These are phyloP conservation scores for Hygrocybe punicea DNA, from an alignment of 768 basidiomycete species.

Conservation along the genomic window DNA sequence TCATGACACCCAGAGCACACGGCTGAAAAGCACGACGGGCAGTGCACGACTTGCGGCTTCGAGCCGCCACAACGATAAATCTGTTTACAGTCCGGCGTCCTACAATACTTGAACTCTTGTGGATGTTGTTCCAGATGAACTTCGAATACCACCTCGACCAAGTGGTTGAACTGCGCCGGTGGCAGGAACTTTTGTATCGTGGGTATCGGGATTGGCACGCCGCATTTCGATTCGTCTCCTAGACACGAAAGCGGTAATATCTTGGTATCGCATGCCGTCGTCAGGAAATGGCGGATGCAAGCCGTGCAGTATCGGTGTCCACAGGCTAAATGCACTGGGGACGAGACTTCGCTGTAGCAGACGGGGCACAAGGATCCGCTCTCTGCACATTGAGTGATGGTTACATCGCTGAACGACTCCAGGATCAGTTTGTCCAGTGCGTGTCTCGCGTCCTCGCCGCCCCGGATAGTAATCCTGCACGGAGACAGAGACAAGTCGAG, in stretches of 20 bases:
- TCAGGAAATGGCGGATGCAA: constrained; percentile 48
- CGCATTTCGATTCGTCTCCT: constrained; percentile 56
- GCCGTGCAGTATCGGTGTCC: constrained; percentile 49
- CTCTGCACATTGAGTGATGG: not conserved
- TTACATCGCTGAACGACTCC: constrained; percentile 34
- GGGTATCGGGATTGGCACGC: constrained; percentile 49
- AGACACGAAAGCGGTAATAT: constrained; percentile 64
- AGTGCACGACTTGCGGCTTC: constrained; percentile 31
- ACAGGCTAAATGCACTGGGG: constrained; percentile 44
- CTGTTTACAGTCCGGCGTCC: constrained; percentile 68
- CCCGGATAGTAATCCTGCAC: constrained; percentile 48
- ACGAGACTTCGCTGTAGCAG: constrained; percentile 45
- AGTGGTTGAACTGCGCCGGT: constrained; percentile 45
- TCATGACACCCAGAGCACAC: constrained; percentile 50
- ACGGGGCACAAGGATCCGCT: constrained; percentile 45
- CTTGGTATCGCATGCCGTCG: constrained; percentile 35
- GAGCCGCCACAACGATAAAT: constrained; percentile 45
- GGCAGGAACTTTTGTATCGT: constrained; percentile 51
- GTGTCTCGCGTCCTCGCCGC: constrained; percentile 54
- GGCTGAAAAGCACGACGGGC: constrained; percentile 50
- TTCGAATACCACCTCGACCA: constrained; percentile 56
- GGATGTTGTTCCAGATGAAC: constrained; percentile 54
- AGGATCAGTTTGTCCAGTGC: constrained; percentile 43
- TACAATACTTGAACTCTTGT: constrained; percentile 61
- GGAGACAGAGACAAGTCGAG: constrained; percentile 39